Evolutionary conservation across 2,329 filamentous ascomycete species (phyloP).

Genomic region (Ophiostoma ips): DNA sequence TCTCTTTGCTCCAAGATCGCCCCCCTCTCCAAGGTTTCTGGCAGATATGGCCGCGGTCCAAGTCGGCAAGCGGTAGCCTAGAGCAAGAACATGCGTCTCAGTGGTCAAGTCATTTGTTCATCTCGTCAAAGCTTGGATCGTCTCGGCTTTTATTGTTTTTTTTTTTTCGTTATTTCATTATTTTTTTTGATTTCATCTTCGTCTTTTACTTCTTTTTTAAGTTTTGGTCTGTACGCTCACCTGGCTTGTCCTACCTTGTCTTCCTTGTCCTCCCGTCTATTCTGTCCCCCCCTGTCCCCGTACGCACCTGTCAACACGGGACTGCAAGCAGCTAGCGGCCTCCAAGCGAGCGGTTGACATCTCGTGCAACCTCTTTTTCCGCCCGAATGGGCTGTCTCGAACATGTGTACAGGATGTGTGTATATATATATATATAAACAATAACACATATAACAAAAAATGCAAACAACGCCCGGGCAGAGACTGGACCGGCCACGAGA

Average conservation of each 20-base stretch:
- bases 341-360: slow-evolving; percentile 10
- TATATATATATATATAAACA: neutral
- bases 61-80: too few relatives aligned
- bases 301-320: neutral
- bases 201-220: neutral
- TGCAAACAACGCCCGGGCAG: neutral
- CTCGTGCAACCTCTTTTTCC: slow-evolving; percentile 2
- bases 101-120: neutral
- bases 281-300: neutral
- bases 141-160: slow-evolving; percentile 1
- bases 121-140: neutral
- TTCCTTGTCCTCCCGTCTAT: neutral
- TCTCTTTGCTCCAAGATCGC: too few relatives aligned
- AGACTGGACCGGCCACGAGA: too few relatives aligned
- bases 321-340: slow-evolving; percentile 5
- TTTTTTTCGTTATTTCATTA: neutral
- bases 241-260: neutral
- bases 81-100: too few relatives aligned
- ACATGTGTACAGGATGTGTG: neutral
- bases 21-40: too few relatives aligned
- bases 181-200: neutral
- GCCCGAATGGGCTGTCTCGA: slow-evolving; percentile 3
- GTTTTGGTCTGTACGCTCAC: neutral
- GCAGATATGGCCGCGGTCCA: too few relatives aligned
- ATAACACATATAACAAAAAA: neutral